These are phyloP conservation scores for Penicillium alfredii DNA, from an alignment of 495 filamentous ascomycete species.

Conservation along the genomic window DNA sequence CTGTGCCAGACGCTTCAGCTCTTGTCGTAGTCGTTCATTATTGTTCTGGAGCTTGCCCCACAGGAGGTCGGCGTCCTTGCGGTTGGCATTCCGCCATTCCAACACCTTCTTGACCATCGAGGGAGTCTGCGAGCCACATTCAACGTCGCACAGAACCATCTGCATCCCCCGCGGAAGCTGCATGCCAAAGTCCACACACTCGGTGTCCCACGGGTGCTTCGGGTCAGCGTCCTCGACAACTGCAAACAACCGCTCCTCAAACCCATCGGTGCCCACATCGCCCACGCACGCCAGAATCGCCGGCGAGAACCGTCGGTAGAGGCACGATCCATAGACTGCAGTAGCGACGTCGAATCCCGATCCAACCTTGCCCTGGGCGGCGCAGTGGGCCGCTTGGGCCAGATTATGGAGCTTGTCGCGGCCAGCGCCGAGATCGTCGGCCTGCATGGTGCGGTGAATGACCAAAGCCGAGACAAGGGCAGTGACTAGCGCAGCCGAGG, in stretches of 20 bases:
- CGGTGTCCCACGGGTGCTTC: slow-evolving; percentile 65
- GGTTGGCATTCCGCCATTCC: slow-evolving; percentile 67
- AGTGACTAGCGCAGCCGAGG: slow-evolving; percentile 93
- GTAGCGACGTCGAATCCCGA: slow-evolving; percentile 95
- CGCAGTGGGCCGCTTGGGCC: slow-evolving; percentile 87
- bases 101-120: slow-evolving; percentile 92
- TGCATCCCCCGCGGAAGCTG: slow-evolving; percentile 59
- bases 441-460: slow-evolving; percentile 71
- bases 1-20: slow-evolving; percentile 47
- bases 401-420: slow-evolving; percentile 74
- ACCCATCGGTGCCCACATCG: slow-evolving; percentile 56
- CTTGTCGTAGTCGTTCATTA: slow-evolving; percentile 64
- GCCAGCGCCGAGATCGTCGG: slow-evolving; percentile 46
- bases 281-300: slow-evolving; percentile 60
- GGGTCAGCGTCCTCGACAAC: slow-evolving; percentile 56
- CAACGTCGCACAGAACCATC: slow-evolving; percentile 90
- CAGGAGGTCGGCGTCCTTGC: slow-evolving; percentile 56
- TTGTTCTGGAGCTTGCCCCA: slow-evolving; percentile 68
- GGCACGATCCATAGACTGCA: slow-evolving; percentile 83
- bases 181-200: slow-evolving; percentile 58
- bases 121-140: slow-evolving; percentile 88
- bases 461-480: slow-evolving; percentile 72
- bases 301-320: slow-evolving; percentile 88
- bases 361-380: slow-evolving; percentile 94
- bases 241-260: slow-evolving; percentile 55